A percentile compares a stretch with the other conserved stretches of the same genome.
Conservation (phyloP, 495 filamentous ascomycete species). For the Cenococcum geophilum region DNA sequence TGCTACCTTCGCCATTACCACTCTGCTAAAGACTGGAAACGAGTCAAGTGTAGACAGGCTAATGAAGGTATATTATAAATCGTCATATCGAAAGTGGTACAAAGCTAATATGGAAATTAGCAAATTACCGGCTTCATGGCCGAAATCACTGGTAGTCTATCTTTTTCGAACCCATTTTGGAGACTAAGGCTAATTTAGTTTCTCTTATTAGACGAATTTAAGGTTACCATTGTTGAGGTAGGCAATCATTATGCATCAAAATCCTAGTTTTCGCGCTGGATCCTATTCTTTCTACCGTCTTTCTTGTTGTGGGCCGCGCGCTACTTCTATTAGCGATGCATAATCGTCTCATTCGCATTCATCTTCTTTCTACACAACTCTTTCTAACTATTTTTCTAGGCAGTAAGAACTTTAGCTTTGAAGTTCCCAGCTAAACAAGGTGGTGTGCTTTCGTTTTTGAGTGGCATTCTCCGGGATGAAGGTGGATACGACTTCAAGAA, state of each 20-base stretch:
- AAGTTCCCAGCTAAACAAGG: conserved; percentile 99
- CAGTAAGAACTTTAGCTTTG: conserved; percentile 88
- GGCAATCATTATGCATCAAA: not conserved
- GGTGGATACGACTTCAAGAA: conserved; percentile 99
- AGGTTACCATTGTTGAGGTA: conserved; percentile 91
- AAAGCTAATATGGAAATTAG: conserved; percentile 35
- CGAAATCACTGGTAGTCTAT: conserved; percentile 23
- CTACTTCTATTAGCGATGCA: not conserved
- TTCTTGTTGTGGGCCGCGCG: too few species aligned
- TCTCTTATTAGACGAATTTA: conserved; percentile 69
- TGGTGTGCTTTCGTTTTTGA: conserved; percentile 94
- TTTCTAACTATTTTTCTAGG: conserved; percentile 33
- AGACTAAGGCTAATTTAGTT: not conserved
- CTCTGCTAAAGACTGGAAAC: conserved; percentile 94
- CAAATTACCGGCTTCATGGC: conserved; percentile 51
- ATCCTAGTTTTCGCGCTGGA: too few species aligned
- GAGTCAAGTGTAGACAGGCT: conserved; percentile 93
- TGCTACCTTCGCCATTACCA: conserved; percentile 96
- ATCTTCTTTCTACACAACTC: too few species aligned
- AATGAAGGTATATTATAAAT: conserved; percentile 51
- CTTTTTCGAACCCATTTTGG: not conserved
- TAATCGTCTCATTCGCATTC: not conserved
- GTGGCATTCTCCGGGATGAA: conserved; percentile 89
- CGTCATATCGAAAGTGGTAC: not conserved
- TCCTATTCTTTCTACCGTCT: too few species aligned